Base-by-base conservation (phyloP, 352 stramenopile species). In the Globisporangium heterothallicum region DNA sequence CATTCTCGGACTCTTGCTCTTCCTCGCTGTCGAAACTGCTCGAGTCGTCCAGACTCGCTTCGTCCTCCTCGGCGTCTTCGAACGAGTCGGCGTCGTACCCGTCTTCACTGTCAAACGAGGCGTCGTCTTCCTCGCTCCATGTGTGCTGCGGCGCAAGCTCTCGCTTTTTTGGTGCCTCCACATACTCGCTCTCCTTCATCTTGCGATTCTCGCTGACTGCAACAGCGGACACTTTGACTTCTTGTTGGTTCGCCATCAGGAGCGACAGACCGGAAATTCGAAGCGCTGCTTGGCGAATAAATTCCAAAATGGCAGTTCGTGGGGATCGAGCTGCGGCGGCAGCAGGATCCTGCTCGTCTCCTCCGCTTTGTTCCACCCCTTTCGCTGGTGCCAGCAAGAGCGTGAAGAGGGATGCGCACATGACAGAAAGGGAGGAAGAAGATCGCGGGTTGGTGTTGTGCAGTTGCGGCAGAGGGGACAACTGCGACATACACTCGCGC, bases 171-270 rank as follows among this genome's bases (percentile, higher is more conserved):
- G 38, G n/a, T n/a, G n/a, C n/a, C n/a, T n/a, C 16, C 24, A 46
- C 29, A 59, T 34, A 34, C 29, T 34, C 29, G 29, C 21, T 30
- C 32, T 13, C 44, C 26, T 35, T 48, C 27, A 8, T 68, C 45
- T 5, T 13, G 18, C 25, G 44, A 19, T 48, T 30, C 26, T 40
- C 12, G 18, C 30, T 25, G 34, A 21, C 19, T 3, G 27, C 42
- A 18, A 53, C 36, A 18, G 48, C 47, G 2, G 54, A 21, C 19
- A 21, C 49, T 59, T 60, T 6, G 50, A 29, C 41, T 22, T 66
- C 46, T 66, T 69, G 59, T 42, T 64, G 46, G 47, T 61, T 61
- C 29, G 55, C 55, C 55, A 61, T 61, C 46, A 61, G 55, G 14
- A 61, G 19, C 19, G 48, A 51, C 26, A 61, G 41, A 24, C 55